A percentile compares a stretch with the other conserved stretches of the same genome.
Conservation (phyloP, 805 yeast genomes). For the Yamadazyma laniorum region DNA sequence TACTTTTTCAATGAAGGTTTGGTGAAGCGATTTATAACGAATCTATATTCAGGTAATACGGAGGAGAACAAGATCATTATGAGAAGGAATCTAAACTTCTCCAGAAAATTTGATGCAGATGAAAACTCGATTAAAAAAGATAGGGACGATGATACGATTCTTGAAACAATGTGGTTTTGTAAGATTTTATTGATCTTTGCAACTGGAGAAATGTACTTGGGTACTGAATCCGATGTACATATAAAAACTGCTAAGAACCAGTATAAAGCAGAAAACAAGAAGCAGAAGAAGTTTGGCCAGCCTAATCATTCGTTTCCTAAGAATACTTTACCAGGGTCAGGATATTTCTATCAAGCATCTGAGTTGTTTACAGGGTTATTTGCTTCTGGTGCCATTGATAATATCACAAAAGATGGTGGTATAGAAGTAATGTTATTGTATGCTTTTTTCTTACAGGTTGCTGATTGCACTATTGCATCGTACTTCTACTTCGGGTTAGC, state of each 20-base stretch:
- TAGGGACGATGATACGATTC: conserved; percentile 52
- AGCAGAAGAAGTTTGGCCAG: conserved; percentile 12
- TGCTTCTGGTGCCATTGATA: conserved; percentile 78
- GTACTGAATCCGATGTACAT: conserved; percentile 66
- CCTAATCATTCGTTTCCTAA: conserved; percentile 18
- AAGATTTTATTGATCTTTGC: conserved; percentile 72
- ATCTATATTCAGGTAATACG: conserved; percentile 55
- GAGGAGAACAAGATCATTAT: conserved; percentile 38
- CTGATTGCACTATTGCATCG: conserved; percentile 79
- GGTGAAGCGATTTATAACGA: conserved; percentile 63
- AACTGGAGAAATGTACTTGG: conserved; percentile 79
- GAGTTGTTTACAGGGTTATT: conserved; percentile 73
- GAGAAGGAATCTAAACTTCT: conserved; percentile 28
- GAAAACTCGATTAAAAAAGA: conserved; percentile 44
- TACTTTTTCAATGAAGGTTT: conserved; percentile 82
- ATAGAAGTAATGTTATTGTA: conserved; percentile 71
- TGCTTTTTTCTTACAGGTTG: conserved; percentile 79
- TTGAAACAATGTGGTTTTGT: conserved; percentile 81
- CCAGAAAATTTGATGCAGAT: conserved; percentile 27
- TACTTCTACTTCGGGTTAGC: conserved; percentile 80
- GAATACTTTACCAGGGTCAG: conserved; percentile 70
- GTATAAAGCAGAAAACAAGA: conserved; percentile 13
- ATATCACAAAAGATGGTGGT: conserved; percentile 75
- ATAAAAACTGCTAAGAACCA: conserved; percentile 38
- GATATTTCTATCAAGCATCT: conserved; percentile 77